phyloP scores from a whole-genome alignment of 2,329 filamentous ascomycete species.

The Capronia epimyces region DNA sequence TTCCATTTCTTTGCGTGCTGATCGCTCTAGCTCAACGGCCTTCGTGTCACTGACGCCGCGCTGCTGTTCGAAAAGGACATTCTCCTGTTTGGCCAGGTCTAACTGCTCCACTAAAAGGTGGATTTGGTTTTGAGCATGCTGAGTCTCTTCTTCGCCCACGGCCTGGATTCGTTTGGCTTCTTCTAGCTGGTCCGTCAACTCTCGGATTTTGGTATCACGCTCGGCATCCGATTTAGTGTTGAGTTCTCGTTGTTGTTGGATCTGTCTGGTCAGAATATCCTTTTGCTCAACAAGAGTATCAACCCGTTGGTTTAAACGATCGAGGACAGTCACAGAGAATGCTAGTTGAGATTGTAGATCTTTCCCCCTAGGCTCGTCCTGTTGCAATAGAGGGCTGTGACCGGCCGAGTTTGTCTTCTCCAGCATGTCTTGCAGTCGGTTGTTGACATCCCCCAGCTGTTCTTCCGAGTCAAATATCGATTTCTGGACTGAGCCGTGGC shows the following conservation, averaged over 20 bases:
- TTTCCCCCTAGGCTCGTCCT: conserved; percentile 53
- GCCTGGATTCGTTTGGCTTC: conserved; percentile 62
- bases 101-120: conserved; percentile 41
- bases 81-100: conserved; percentile 38
- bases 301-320: conserved; percentile 71
- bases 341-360: conserved; percentile 63
- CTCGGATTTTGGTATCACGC: conserved; percentile 45
- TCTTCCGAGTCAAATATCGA: conserved; percentile 45
- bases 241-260: conserved; percentile 89
- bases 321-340: conserved; percentile 72
- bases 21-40: conserved; percentile 23
- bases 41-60: conserved; percentile 32
- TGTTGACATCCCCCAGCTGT: conserved; percentile 59
- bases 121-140: conserved; percentile 39
- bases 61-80: conserved; percentile 34
- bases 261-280: conserved; percentile 79
- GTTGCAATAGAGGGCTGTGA: conserved; percentile 48
- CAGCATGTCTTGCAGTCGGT: conserved; percentile 58
- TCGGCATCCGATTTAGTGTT: conserved; percentile 75
- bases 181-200: conserved; percentile 46
- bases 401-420: conserved; percentile 40
- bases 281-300: conserved; percentile 80
- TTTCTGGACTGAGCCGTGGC: conserved; percentile 31
- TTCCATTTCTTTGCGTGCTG: conserved; percentile 22
- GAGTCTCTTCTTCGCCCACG: conserved; percentile 43